These are phyloP conservation scores for Vigna trinervia DNA, from an alignment of 306 rosid species.

Conservation along the genomic window DNA sequence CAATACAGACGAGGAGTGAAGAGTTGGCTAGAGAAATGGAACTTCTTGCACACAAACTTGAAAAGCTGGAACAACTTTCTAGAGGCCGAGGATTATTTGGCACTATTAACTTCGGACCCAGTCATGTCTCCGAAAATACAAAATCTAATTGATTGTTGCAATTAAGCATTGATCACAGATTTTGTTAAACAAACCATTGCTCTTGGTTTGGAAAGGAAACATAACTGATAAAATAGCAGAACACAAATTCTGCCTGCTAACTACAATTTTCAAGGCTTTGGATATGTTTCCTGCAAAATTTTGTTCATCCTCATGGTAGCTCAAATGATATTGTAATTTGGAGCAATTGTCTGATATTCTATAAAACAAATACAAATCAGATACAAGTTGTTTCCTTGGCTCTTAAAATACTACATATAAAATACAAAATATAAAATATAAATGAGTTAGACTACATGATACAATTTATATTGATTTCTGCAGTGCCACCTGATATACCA, in stretches of 20 bases:
- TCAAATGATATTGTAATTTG: neutral
- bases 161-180: constrained; percentile 1
- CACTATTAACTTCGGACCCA: constrained; percentile 52
- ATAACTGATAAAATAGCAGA: neutral
- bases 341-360: neutral
- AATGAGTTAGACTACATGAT: neutral
- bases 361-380: neutral
- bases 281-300: neutral
- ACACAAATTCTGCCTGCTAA: neutral
- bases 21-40: constrained; percentile 41
- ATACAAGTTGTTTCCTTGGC: neutral
- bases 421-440: neutral
- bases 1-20: constrained; percentile 50
- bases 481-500: neutral
- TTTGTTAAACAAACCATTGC: constrained; percentile 18
- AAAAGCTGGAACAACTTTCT: constrained; percentile 62
- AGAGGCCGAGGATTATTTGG: constrained; percentile 63
- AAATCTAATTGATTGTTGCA: constrained; percentile 44
- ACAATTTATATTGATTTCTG: neutral
- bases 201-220: constrained; percentile 11
- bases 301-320: neutral
- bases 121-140: constrained; percentile 32
- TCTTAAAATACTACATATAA: neutral
- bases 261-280: neutral
- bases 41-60: constrained; percentile 50